phyloP scores from a whole-genome alignment of 192 early-diverging fungal species.

The Podila verticillata region DNA sequence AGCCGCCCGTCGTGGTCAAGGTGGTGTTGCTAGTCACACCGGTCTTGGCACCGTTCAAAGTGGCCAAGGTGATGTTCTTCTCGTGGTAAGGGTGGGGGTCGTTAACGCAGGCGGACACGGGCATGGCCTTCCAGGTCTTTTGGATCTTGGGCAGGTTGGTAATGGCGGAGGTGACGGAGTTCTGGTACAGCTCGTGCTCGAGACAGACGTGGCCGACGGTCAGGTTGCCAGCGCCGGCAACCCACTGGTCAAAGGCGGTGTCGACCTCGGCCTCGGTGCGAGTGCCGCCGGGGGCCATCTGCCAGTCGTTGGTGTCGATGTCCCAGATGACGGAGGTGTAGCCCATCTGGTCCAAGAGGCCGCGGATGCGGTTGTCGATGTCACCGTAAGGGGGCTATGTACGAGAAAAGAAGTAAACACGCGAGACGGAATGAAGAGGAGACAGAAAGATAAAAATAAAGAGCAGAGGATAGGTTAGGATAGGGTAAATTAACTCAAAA shows the following conservation, averaged over 20 bases:
- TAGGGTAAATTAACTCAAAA: conserved; percentile 2
- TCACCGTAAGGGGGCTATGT: conserved; percentile 46
- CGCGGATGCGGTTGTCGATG: conserved; percentile 35
- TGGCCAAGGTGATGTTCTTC: conserved; percentile 23
- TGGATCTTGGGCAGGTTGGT: conserved; percentile 49
- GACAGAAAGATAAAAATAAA: background rate
- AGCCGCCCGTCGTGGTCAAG: background rate
- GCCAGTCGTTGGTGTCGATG: conserved; percentile 64
- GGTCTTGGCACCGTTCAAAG: conserved; percentile 23
- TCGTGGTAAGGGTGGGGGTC: conserved; percentile 52
- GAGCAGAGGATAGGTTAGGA: conserved; percentile 1
- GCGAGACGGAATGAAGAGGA: background rate
- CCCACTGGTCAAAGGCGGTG: conserved; percentile 50
- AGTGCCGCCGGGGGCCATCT: conserved; percentile 24
- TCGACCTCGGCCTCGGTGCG: conserved; percentile 45
- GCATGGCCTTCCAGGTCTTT: conserved; percentile 40
- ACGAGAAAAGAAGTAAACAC: no score
- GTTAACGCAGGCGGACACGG: conserved; percentile 47
- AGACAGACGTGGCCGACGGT: conserved; percentile 54
- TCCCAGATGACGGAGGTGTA: conserved; percentile 65
- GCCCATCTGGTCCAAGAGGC: conserved; percentile 33
- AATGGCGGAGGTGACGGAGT: conserved; percentile 57
- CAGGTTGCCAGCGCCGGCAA: conserved; percentile 46
- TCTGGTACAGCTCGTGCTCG: conserved; percentile 58
- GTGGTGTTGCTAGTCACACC: background rate